Conservation (phyloP, 2,329 filamentous ascomycete species). For the Calonectria crousiana region DNA sequence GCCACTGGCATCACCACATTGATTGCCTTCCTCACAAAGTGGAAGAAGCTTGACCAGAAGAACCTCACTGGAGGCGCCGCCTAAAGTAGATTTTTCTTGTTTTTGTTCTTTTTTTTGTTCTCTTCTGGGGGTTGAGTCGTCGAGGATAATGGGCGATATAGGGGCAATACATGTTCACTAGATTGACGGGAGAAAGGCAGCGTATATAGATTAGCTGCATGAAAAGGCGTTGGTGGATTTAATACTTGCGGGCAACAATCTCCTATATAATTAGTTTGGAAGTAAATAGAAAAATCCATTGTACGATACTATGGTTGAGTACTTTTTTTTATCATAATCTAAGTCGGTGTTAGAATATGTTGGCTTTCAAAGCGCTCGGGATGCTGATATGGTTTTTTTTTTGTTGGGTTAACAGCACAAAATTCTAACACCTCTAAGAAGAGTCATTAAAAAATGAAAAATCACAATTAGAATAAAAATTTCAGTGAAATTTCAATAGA, state of each 20-base stretch:
- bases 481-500: no score
- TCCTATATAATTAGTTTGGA: not conserved
- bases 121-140: not conserved
- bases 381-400: not conserved
- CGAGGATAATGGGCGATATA: not conserved
- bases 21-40: conserved; percentile 50
- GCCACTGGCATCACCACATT: conserved; percentile 57
- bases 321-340: not conserved
- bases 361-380: no score
- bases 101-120: not conserved
- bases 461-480: not conserved
- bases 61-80: conserved; percentile 47
- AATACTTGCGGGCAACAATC: not conserved
- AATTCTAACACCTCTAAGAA: not conserved
- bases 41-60: conserved; percentile 53
- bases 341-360: not conserved
- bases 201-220: not conserved
- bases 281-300: not conserved
- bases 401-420: no score
- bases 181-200: not conserved
- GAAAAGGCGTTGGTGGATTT: not conserved
- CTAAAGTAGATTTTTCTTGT: conserved; percentile 25
- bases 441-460: not conserved
- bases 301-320: not conserved
- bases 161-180: not conserved